Evolutionary conservation across 352 stramenopile genomes (phyloP).

Genomic region (Phytophthora pistaciae): DNA sequence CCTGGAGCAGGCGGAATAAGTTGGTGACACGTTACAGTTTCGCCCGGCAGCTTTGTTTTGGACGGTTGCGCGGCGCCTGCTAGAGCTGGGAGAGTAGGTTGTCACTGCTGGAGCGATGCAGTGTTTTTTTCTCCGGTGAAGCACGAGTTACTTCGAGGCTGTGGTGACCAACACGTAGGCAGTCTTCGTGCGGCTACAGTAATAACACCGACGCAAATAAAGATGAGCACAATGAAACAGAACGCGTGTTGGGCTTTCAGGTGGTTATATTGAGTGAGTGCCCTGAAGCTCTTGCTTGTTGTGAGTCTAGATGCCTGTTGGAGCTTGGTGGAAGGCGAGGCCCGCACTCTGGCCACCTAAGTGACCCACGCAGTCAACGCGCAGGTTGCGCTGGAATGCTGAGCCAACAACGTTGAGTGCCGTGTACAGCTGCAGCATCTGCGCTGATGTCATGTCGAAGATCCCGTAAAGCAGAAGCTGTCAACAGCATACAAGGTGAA

Average conservation of each 20-base stretch:
- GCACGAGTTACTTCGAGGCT: conserved; percentile 14
- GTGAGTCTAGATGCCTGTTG: conserved; percentile 28
- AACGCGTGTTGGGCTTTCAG: conserved; percentile 5
- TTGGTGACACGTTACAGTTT: conserved; percentile 18
- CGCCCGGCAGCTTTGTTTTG: conserved; percentile 30
- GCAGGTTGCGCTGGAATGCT: conserved; percentile 63
- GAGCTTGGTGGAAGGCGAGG: conserved; percentile 59
- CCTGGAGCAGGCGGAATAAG: conserved; percentile 98
- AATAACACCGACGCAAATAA: conserved; percentile 39
- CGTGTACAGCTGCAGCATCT: conserved; percentile 77
- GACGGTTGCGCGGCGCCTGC: conserved; percentile 5
- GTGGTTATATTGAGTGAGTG: conserved; percentile 22
- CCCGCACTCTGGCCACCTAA: conserved; percentile 72
- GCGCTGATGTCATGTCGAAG: conserved; percentile 62
- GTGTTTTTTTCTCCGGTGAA: not conserved
- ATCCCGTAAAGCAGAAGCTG: conserved; percentile 75
- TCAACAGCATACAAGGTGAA: not conserved
- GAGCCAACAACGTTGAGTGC: conserved; percentile 67
- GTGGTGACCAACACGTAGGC: not conserved
- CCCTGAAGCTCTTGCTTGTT: not conserved
- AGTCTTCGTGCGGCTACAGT: conserved; percentile 23
- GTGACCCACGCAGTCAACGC: conserved; percentile 83
- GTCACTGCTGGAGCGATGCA: conserved; percentile 1
- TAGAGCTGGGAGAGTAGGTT: conserved; percentile 4
- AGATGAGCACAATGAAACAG: conserved; percentile 28